phyloP scores from a whole-genome alignment of 192 early-diverging fungal species.

The Dispira simplex region DNA sequence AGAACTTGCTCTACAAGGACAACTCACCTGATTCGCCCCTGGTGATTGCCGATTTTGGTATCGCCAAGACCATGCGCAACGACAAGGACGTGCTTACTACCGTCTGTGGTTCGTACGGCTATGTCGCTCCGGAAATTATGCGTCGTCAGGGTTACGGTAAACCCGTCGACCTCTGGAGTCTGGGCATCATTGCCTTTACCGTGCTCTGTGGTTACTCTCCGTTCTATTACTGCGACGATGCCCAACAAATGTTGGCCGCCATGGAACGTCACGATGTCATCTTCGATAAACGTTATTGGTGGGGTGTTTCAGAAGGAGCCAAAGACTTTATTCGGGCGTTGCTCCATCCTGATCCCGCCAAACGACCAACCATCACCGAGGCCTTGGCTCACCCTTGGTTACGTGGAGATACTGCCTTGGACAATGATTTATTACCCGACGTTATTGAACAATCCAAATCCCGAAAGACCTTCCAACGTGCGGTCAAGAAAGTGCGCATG shows the following conservation, averaged over 20 bases:
- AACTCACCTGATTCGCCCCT: conserved; percentile 43
- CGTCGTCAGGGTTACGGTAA: conserved; percentile 69
- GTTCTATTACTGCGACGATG: conserved; percentile 42
- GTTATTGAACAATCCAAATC: conserved; percentile 47
- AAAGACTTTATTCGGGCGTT: conserved; percentile 52
- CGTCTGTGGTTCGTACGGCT: conserved; percentile 77
- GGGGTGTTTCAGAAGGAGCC: conserved; percentile 69
- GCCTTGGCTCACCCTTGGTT: conserved; percentile 82
- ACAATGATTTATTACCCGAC: conserved; percentile 71
- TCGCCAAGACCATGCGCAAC: conserved; percentile 43
- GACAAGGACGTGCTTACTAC: conserved; percentile 56
- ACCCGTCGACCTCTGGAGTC: conserved; percentile 87
- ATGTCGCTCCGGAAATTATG: conserved; percentile 78
- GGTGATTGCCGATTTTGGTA: conserved; percentile 81
- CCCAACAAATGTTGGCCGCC: conserved; percentile 37
- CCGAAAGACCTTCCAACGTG: conserved; percentile 24
- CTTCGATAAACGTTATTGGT: conserved; percentile 63
- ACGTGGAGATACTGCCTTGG: conserved; percentile 34
- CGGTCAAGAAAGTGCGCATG: conserved; percentile 27
- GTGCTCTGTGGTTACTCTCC: conserved; percentile 74
- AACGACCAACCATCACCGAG: conserved; percentile 62
- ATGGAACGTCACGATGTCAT: conserved; percentile 47
- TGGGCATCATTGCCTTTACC: conserved; percentile 84
- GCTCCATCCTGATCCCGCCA: conserved; percentile 45
- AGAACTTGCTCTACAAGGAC: conserved; percentile 71